Percentiles rank a stretch among this genome's conserved stretches.
phyloP scores from a whole-genome alignment of 2,329 filamentous ascomycete species.

The Microcyclospora tardicrescens region DNA sequence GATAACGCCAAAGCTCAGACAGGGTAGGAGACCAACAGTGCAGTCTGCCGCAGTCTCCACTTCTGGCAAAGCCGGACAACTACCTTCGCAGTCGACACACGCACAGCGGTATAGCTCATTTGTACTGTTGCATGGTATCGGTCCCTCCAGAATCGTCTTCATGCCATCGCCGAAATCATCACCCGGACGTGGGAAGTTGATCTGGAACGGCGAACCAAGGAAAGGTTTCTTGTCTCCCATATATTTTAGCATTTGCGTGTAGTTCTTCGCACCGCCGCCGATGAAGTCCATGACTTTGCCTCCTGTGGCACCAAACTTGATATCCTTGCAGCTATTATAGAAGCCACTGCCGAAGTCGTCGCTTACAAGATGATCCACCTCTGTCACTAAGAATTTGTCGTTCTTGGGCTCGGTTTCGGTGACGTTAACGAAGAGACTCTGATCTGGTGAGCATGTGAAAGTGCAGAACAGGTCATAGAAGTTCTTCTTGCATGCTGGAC shows the following conservation, averaged over 20 bases:
- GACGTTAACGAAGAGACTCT: constrained; percentile 89
- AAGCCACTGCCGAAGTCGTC: constrained; percentile 75
- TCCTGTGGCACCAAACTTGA: constrained; percentile 93
- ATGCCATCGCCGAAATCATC: constrained; percentile 53
- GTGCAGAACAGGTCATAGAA: constrained; percentile 98
- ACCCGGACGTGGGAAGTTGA: constrained; percentile 65
- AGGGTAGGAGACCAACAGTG: constrained; percentile 76
- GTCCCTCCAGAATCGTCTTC: constrained; percentile 54
- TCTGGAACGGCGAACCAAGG: constrained; percentile 87
- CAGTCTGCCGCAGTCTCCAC: constrained; percentile 61
- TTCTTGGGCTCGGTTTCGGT: constrained; percentile 55
- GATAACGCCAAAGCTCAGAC: constrained; percentile 84
- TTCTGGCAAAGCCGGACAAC: constrained; percentile 70
- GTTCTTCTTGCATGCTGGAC: constrained; percentile 93
- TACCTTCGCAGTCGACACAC: constrained; percentile 79
- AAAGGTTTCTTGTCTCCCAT: constrained; percentile 81
- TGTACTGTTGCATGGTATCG: constrained; percentile 81
- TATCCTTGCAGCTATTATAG: constrained; percentile 96
- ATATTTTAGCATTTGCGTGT: constrained; percentile 76
- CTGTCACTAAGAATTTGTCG: constrained; percentile 59
- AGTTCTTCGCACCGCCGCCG: constrained; percentile 86
- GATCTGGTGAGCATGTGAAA: constrained; percentile 94
- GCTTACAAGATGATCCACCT: constrained; percentile 81
- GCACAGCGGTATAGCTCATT: constrained; percentile 79
- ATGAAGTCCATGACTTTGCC: constrained; percentile 92